Evolutionary conservation across 2,329 filamentous ascomycete species (phyloP), one percentile per base, ranked within the genome.

Genomic region (Ceratocystis ficicola): DNA sequence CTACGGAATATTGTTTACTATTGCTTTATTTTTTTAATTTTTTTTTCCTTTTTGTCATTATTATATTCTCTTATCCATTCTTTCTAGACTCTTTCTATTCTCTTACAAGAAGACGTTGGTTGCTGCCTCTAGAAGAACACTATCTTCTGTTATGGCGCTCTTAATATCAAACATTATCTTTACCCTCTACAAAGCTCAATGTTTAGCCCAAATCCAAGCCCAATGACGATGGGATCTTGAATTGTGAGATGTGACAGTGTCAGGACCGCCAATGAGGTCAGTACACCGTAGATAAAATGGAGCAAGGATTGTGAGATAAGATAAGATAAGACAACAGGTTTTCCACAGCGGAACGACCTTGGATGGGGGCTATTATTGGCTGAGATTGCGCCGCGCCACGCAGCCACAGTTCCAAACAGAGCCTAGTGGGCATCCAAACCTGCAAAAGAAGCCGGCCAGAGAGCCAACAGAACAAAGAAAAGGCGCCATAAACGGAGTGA

Each of bases 381-480:
- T 32, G 6, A 32, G 5, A 59, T 15, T 36, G 22, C 22, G 25
- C 28, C 28, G 7, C 10, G 28, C 28, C 28, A 44, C 25, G 28
- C 61, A 63, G 61, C 61, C 61, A 63, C 61, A 63, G 61, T 8
- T 44, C 61, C 22, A 32, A 63, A 36, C 48, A 15, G 61, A 3
- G 61, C 61, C 20, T 63, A 63, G 61, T 44, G 46, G 36, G 44
- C 44, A 32, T 44, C 61, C 46, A 63, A 63, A 48, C 15, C 17
- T 46, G 61, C 61, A 62, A 61, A 61, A 62, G 60, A 25, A 62
- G 60, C 20, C 12, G 60, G 17, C 8, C 48, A 22, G 22, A 22
- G 7, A 50, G n/a, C n/a, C 46, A 50, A 52, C 22, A 20, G 15
- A 52, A 22, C 48, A 52, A 25, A 62, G 25, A 32, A 62, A 44